Conservation (phyloP, 495 filamentous ascomycete species). For the Aspergillus incahuasiensis region DNA sequence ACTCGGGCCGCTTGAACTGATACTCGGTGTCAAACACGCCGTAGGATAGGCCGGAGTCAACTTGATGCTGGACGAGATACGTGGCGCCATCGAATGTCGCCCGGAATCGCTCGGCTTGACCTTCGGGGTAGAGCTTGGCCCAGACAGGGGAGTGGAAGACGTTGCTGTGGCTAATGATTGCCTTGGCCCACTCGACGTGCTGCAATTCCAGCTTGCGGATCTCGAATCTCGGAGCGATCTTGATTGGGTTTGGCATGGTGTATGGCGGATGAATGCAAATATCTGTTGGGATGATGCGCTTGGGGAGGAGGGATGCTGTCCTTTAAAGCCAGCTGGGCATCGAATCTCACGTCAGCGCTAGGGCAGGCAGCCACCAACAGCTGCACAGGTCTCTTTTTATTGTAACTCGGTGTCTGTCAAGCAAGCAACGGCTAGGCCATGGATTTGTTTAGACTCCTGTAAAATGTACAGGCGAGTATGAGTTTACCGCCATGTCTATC, state of each 20-base stretch:
- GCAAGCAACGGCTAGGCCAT: no score
- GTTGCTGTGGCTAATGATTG: slow-evolving; percentile 34
- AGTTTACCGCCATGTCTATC: no score
- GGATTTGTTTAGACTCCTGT: no score
- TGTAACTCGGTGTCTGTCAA: no score
- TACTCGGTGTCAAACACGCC: slow-evolving; percentile 46
- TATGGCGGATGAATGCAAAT: neutral
- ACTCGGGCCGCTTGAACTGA: slow-evolving; percentile 36
- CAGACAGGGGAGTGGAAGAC: slow-evolving; percentile 34
- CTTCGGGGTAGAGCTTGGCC: slow-evolving; percentile 23
- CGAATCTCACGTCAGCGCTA: no score
- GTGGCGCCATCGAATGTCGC: slow-evolving; percentile 2
- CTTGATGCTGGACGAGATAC: slow-evolving; percentile 27
- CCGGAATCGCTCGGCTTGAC: slow-evolving; percentile 21
- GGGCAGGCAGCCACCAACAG: no score
- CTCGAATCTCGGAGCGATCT: slow-evolving; percentile 23
- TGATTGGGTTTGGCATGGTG: neutral
- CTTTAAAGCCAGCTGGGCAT: no score
- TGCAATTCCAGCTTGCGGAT: slow-evolving; percentile 32
- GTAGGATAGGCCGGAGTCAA: slow-evolving; percentile 36
- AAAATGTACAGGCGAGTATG: no score
- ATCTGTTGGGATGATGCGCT: no score
- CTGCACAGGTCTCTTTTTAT: no score
- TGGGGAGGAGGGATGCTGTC: no score
- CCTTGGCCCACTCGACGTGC: slow-evolving; percentile 32